These are phyloP conservation scores for Extremus antarcticus DNA, from an alignment of 495 filamentous ascomycete species.

Conservation along the genomic window DNA sequence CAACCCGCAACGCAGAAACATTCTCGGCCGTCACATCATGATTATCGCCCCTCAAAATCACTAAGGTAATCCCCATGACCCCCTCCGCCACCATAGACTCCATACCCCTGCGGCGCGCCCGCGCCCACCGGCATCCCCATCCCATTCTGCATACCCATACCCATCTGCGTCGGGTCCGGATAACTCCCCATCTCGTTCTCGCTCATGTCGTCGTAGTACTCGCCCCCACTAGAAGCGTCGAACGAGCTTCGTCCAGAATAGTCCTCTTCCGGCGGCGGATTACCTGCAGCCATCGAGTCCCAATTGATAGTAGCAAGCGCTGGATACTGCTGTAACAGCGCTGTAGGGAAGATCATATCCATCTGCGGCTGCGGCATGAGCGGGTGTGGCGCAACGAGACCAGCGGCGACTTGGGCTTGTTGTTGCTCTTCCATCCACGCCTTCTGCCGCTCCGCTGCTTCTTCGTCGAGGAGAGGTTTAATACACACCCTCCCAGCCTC, in stretches of 20 bases:
- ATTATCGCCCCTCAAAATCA: conserved; percentile 22
- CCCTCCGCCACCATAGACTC: conserved; percentile 2
- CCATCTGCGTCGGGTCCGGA: neutral
- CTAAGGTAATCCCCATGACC: conserved; percentile 13
- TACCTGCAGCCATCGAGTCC: conserved; percentile 38
- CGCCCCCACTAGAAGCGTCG: conserved; percentile 61
- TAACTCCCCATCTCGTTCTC: conserved; percentile 17
- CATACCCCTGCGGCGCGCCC: neutral
- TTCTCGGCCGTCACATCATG: too few relatives aligned
- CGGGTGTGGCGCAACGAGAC: conserved; percentile 16
- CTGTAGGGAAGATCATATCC: conserved; percentile 53
- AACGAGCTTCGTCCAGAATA: conserved; percentile 77
- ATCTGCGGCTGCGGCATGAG: conserved; percentile 8
- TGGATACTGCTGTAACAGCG: conserved; percentile 82
- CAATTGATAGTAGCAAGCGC: conserved; percentile 76
- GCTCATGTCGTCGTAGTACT: conserved; percentile 44
- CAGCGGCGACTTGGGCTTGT: conserved; percentile 36
- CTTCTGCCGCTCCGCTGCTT: conserved; percentile 56
- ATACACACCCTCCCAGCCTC: conserved; percentile 95
- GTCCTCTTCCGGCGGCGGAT: conserved; percentile 48
- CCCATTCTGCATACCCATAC: neutral
- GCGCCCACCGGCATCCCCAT: neutral
- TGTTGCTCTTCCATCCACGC: conserved; percentile 54
- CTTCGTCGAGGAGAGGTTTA: conserved; percentile 85
- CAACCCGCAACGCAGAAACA: too few relatives aligned